Evolutionary conservation across 2,329 filamentous ascomycete genomes (phyloP).

Genomic region (Sclerotinia subarctica): DNA sequence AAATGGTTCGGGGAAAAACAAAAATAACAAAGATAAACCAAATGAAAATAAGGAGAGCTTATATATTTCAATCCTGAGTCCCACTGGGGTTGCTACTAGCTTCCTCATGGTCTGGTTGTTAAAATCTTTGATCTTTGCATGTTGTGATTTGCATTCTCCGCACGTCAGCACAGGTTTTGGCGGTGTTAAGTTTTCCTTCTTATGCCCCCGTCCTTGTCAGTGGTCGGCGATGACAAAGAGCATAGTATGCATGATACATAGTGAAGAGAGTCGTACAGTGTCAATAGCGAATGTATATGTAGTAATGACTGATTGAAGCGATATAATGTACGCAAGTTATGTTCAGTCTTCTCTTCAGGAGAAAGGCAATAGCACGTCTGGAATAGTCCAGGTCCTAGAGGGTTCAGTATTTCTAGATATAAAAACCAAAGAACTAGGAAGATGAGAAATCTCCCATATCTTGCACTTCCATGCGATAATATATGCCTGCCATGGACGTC

Average conservation of each 20-base stretch:
- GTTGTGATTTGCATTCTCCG: not conserved
- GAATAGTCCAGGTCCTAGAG: not conserved
- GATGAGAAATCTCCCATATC: not conserved
- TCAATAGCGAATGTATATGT: too few species aligned
- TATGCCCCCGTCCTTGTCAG: not conserved
- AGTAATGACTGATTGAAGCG: not conserved
- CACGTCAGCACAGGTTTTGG: not conserved
- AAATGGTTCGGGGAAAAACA: not conserved
- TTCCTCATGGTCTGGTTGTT: not conserved
- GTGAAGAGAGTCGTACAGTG: not conserved
- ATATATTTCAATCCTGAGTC: not conserved
- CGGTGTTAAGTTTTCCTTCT: too few species aligned
- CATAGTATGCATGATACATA: not conserved
- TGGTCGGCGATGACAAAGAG: not conserved
- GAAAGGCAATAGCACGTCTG: not conserved
- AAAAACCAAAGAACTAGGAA: not conserved
- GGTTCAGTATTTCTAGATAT: not conserved
- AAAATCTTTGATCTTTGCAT: not conserved
- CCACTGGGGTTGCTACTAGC: not conserved
- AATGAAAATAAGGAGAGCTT: not conserved
- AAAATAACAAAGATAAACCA: not conserved
- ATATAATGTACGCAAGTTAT: not conserved
- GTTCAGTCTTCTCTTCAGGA: not conserved
- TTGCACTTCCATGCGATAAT: not conserved
- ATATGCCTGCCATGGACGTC: not conserved